Base-by-base conservation (phyloP, 257 asterid genomes). In the Solanum lycopersicoides region DNA sequence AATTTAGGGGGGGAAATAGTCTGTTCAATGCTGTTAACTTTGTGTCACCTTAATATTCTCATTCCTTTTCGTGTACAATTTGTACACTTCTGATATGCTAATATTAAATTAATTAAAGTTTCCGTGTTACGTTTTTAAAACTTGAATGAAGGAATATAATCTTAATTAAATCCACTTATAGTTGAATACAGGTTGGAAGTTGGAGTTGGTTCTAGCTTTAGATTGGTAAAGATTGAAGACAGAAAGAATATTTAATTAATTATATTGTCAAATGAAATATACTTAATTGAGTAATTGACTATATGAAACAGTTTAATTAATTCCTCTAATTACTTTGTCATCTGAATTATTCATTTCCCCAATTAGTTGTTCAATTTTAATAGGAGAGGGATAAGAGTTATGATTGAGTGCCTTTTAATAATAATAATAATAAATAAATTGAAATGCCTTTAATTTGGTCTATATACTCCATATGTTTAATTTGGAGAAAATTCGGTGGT, bases 361-460 rank as follows among this genome's bases (percentile, higher is more conserved):
- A 80, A 18, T 47, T 47, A 9, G 30, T 80, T 80, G 12, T 47
- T 50, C 44, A 30, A 50, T 12, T 82, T 30, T 5, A 82, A 82
- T 47, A 80, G 16, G 3, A 3, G 65, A 30, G 28, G 65, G 39
- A 18, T 47, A 77, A 25, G 9, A 42, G 83, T 76, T 42, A 76
- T 77, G 86, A 88, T 47, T 45, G 87, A 76, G 41, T 39, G 47
- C 37, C 11, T 65, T 28, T 25, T 18, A 16, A 71, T 21, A 15
- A 83, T 72, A 72, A 14, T 16, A 25, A 83, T 9, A n/a, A 53
- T 18, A 66, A 47, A 72, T 59, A 74, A 91, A 88, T 88, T 88
- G 84, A 74, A 74, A 74, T 87, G 91, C 86, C 39, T 88, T 83
- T 32, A 53, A 13, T 82, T 82, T 18, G 45, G 42, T 80, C 69